Evolutionary conservation across 1,284 basidiomycete genomes (phyloP).

Genomic region (Ganoderma boninense): DNA sequence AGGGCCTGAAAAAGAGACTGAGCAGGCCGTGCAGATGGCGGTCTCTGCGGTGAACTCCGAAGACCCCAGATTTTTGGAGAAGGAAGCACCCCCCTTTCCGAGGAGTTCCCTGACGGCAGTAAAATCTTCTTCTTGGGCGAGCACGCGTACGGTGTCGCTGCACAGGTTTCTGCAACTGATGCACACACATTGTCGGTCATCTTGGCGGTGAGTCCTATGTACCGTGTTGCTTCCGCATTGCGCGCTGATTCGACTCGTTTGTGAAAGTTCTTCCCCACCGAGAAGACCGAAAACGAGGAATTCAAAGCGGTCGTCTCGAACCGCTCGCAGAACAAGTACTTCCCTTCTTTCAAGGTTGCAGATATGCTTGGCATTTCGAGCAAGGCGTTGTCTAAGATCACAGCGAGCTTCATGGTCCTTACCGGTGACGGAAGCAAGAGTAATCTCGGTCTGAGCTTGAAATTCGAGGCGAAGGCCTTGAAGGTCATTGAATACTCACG

Average conservation of each 20-base stretch:
- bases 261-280: constrained; percentile 84
- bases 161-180: constrained; percentile 82
- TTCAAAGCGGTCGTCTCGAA: constrained; percentile 75
- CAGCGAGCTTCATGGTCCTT: constrained; percentile 91
- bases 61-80: constrained; percentile 89
- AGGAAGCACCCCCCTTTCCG: constrained; percentile 83
- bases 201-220: constrained; percentile 70
- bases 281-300: constrained; percentile 79
- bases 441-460: constrained; percentile 94
- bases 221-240: neutral
- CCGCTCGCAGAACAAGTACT: constrained; percentile 69
- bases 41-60: constrained; percentile 84
- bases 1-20: constrained; percentile 79
- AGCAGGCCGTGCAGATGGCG: constrained; percentile 88
- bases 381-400: constrained; percentile 88
- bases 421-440: constrained; percentile 80
- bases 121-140: constrained; percentile 97
- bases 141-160: constrained; percentile 94
- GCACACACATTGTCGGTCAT: constrained; percentile 77
- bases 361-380: constrained; percentile 76
- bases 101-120: constrained; percentile 91
- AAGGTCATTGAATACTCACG: constrained; percentile 96
- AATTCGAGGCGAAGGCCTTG: constrained; percentile 95
- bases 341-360: constrained; percentile 79
- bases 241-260: constrained; percentile 12